phyloP scores from a whole-genome alignment of 2,329 filamentous ascomycete genomes.

The Sphaerulina vaccinii region DNA sequence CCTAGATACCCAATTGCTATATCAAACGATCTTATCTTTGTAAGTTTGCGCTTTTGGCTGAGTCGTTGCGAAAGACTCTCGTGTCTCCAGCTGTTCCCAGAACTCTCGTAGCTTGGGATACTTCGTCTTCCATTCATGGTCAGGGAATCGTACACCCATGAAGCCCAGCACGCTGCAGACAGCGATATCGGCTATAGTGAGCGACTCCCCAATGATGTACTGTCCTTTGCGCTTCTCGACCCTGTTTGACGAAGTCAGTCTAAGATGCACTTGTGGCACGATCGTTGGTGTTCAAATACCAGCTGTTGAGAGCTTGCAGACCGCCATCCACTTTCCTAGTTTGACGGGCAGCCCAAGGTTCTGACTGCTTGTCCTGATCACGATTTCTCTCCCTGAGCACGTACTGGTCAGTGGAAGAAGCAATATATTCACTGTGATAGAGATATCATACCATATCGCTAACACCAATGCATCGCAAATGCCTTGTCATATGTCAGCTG shows the following conservation, averaged over 20 bases:
- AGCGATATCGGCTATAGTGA: slow-evolving; percentile 41
- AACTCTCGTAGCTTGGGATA: slow-evolving; percentile 43
- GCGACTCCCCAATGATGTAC: slow-evolving; percentile 35
- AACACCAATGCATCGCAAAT: slow-evolving; percentile 42
- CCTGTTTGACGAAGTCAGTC: too few relatives aligned
- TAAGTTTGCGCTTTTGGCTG: slow-evolving; percentile 37
- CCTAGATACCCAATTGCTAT: not conserved
- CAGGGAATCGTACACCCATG: slow-evolving; percentile 36
- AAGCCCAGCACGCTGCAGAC: slow-evolving; percentile 38
- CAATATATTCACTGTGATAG: not conserved
- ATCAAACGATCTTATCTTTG: slow-evolving; percentile 39
- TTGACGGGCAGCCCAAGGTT: slow-evolving; percentile 39
- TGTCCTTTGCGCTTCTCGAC: slow-evolving; percentile 23
- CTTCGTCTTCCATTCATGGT: slow-evolving; percentile 37
- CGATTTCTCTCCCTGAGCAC: slow-evolving; percentile 34
- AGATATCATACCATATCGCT: slow-evolving; percentile 32
- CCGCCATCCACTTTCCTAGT: slow-evolving; percentile 40
- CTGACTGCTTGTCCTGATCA: slow-evolving; percentile 29
- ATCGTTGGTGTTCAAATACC: slow-evolving; percentile 24
- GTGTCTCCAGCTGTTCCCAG: slow-evolving; percentile 47
- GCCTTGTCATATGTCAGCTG: slow-evolving; percentile 9
- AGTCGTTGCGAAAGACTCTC: slow-evolving; percentile 42
- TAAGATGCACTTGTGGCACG: not conserved
- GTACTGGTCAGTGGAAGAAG: not conserved
- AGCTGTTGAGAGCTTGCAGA: slow-evolving; percentile 34